phyloP scores from a whole-genome alignment of 2,329 filamentous ascomycete genomes.

The Neurospora sp. region DNA sequence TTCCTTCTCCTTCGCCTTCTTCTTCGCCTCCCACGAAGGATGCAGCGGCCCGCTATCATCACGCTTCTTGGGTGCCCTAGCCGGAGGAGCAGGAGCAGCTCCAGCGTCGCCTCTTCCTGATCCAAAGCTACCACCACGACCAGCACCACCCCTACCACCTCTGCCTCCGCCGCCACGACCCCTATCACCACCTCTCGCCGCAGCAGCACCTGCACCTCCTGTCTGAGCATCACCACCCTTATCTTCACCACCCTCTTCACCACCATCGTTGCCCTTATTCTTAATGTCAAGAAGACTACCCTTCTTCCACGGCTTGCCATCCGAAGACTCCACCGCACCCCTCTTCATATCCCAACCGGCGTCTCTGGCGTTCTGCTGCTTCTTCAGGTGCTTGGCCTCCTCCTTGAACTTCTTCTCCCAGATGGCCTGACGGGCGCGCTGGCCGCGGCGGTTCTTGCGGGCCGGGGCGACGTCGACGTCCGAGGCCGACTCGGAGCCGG shows the following conservation, averaged over 20 bases:
- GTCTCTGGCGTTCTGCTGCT: constrained; percentile 23
- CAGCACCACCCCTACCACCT: not conserved
- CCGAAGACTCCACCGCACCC: constrained; percentile 38
- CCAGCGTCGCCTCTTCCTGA: not conserved
- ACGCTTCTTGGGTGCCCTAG: constrained; percentile 9
- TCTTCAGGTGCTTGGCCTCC: constrained; percentile 54
- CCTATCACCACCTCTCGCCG: not conserved
- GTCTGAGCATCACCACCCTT: not conserved
- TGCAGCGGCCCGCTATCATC: constrained; percentile 40
- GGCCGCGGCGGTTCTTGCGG: constrained; percentile 66
- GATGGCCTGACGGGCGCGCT: constrained; percentile 67
- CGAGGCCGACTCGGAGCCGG: constrained; percentile 60
- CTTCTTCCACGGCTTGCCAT: constrained; percentile 38
- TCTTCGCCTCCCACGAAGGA: constrained; percentile 55
- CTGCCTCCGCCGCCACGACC: not conserved
- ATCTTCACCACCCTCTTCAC: constrained; percentile 3
- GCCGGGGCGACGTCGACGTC: constrained; percentile 52
- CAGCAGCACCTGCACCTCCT: constrained; percentile 11
- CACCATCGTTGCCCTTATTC: constrained; percentile 1
- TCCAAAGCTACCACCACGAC: not conserved
- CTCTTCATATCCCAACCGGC: constrained; percentile 48
- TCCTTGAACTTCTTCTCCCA: constrained; percentile 72
- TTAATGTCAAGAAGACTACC: constrained; percentile 8
- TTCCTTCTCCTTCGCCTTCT: constrained; percentile 48
- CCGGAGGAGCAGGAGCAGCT: constrained; percentile 13